These are phyloP conservation scores for Didymella sp. DNA, from an alignment of 2,329 filamentous ascomycete genomes.

Conservation along the genomic window DNA sequence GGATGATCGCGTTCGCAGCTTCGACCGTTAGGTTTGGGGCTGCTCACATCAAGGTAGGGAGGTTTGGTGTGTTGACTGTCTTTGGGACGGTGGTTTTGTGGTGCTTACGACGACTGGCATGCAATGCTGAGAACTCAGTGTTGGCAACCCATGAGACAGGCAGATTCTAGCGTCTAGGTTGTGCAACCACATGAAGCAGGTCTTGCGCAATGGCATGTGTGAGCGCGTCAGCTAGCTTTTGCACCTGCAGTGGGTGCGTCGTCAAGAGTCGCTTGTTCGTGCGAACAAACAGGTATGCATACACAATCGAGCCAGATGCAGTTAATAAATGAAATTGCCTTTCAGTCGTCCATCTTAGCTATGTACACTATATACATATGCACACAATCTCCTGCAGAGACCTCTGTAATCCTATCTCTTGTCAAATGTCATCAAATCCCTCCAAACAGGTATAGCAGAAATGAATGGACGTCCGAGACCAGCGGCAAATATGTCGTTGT, in stretches of 20 bases:
- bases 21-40: too few species aligned
- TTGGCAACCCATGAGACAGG: neutral
- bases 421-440: slow-evolving; percentile 10
- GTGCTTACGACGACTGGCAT: slow-evolving; percentile 1
- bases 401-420: neutral
- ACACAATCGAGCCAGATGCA: too few species aligned
- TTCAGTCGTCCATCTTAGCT: neutral
- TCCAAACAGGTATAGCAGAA: slow-evolving; percentile 18
- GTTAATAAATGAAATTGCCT: too few species aligned
- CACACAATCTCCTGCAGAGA: neutral
- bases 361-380: slow-evolving; percentile 15
- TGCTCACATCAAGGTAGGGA: too few species aligned
- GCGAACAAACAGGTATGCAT: too few species aligned
- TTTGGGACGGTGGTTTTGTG: neutral
- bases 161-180: neutral
- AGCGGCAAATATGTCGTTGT: slow-evolving; percentile 29
- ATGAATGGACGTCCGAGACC: slow-evolving; percentile 46
- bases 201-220: neutral
- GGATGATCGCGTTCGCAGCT: neutral
- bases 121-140: neutral
- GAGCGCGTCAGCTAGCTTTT: too few species aligned
- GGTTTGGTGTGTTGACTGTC: too few species aligned
- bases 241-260: neutral
- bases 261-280: too few species aligned
- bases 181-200: neutral